Evolutionary conservation across 257 asterid genomes (phyloP).

Genomic region (Cordia subcordata): DNA sequence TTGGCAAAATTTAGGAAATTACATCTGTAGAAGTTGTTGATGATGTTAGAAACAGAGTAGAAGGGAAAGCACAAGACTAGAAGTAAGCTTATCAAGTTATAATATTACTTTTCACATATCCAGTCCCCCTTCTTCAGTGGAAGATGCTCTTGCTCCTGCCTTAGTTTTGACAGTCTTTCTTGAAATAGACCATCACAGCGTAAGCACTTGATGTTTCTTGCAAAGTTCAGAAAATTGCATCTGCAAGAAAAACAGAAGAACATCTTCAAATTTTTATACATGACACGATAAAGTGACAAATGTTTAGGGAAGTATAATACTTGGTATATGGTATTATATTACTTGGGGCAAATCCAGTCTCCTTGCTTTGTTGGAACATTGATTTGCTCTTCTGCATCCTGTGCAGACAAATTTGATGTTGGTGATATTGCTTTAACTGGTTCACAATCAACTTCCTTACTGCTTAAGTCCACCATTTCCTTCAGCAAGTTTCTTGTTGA

Average conservation of each 20-base stretch:
- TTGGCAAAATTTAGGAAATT: conserved; percentile 83
- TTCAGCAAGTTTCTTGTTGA: conserved; percentile 67
- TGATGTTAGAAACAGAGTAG: conserved; percentile 13
- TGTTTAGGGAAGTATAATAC: neutral
- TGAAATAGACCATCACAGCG: conserved; percentile 46
- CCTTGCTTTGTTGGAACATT: conserved; percentile 50
- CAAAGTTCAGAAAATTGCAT: conserved; percentile 71
- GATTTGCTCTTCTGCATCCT: conserved; percentile 28
- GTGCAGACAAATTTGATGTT: conserved; percentile 22
- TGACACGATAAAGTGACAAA: neutral
- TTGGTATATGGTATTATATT: conserved; percentile 20
- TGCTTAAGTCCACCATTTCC: conserved; percentile 55
- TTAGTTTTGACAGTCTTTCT: conserved; percentile 48
- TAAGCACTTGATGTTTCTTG: conserved; percentile 73
- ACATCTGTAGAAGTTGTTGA: conserved; percentile 50
- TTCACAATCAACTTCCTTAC: conserved; percentile 31
- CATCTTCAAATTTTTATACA: neutral
- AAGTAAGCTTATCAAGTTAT: conserved; percentile 3
- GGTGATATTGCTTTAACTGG: conserved; percentile 19
- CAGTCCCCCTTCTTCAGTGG: conserved; percentile 96
- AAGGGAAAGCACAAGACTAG: neutral
- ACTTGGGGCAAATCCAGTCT: conserved; percentile 91
- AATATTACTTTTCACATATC: conserved; percentile 63
- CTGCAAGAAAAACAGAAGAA: conserved; percentile 30
- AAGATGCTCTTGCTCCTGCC: conserved; percentile 62